Evolutionary conservation across 1,139 yeast genomes (phyloP).

Genomic region (Hyphopichia pseudoburtonii): DNA sequence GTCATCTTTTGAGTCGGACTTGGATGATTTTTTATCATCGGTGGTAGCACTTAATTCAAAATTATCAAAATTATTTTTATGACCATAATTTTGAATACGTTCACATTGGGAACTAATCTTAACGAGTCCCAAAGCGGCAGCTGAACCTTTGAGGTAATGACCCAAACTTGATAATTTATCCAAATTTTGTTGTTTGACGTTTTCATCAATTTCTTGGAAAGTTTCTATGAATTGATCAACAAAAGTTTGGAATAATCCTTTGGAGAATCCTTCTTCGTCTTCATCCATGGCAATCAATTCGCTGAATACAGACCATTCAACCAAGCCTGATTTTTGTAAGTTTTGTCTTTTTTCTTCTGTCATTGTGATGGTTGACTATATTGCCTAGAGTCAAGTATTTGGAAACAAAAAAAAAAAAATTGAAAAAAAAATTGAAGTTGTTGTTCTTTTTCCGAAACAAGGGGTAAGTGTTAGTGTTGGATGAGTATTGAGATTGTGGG

Average conservation of each 20-base stretch:
- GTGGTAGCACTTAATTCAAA: no score
- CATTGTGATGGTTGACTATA: conserved; percentile 17
- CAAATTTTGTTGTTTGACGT: conserved; percentile 50
- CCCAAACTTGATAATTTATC: conserved; percentile 72
- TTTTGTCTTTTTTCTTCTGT: conserved; percentile 35
- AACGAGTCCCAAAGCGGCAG: conserved; percentile 88
- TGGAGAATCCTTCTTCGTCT: conserved; percentile 85
- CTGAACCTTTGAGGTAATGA: conserved; percentile 92
- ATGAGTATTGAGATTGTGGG: no score
- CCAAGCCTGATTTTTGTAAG: conserved; percentile 58
- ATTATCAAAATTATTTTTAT: conserved; percentile 46
- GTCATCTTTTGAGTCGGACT: conserved; percentile 3
- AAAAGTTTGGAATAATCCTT: conserved; percentile 74
- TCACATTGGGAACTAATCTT: conserved; percentile 87
- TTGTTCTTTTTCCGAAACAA: no score
- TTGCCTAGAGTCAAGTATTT: not conserved
- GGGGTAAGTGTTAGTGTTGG: no score
- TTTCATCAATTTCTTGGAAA: conserved; percentile 65
- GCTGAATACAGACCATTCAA: conserved; percentile 85
- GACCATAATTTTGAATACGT: conserved; percentile 88
- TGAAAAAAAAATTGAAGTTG: not conserved
- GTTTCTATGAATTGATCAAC: conserved; percentile 88
- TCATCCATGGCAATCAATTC: conserved; percentile 94
- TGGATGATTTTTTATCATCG: conserved; percentile 9
- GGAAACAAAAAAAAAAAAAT: no score